Percentiles rank a stretch among this genome's conserved stretches.
These are phyloP conservation scores for Puccinia hordei DNA, from an alignment of 1,284 basidiomycete species.

Conservation along the genomic window DNA sequence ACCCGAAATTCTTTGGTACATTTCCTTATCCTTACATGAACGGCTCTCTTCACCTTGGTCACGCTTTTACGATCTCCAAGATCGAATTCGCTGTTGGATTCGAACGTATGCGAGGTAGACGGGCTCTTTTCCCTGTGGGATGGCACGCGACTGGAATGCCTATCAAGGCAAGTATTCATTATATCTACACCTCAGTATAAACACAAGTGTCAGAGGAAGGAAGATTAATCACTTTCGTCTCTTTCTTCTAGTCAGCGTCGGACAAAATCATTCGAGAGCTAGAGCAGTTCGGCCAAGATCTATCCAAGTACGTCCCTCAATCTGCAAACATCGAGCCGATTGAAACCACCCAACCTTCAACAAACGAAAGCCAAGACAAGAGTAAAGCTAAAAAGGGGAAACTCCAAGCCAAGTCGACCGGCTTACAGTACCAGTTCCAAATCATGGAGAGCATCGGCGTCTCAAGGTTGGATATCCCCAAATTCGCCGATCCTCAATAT, in stretches of 20 bases:
- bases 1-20: slow-evolving; percentile 49
- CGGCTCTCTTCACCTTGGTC: slow-evolving; percentile 92
- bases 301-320: slow-evolving; percentile 64
- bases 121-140: slow-evolving; percentile 90
- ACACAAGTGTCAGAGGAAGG: not conserved
- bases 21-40: slow-evolving; percentile 78
- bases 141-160: slow-evolving; percentile 98
- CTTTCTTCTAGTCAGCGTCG: slow-evolving; percentile 66
- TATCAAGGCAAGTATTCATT: slow-evolving; percentile 81
- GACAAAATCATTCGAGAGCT: slow-evolving; percentile 98
- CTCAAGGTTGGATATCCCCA: slow-evolving; percentile 84
- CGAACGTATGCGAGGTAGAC: slow-evolving; percentile 91
- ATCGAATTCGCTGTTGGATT: slow-evolving; percentile 96
- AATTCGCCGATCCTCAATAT: slow-evolving; percentile 88
- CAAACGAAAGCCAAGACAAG: slow-evolving; percentile 55
- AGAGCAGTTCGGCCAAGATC: slow-evolving; percentile 89
- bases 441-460: slow-evolving; percentile 81
- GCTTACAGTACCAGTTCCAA: slow-evolving; percentile 96
- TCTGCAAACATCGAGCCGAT: slow-evolving; percentile 38
- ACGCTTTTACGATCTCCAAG: slow-evolving; percentile 98
- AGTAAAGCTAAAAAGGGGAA: slow-evolving; percentile 95
- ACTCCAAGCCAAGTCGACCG: slow-evolving; percentile 86
- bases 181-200: not conserved
- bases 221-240: not conserved
- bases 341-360: slow-evolving; percentile 49